Evolutionary conservation across 139 green algal genomes (phyloP), one percentile per base, ranked within the genome.

Genomic region (Mesostigma viride): DNA sequence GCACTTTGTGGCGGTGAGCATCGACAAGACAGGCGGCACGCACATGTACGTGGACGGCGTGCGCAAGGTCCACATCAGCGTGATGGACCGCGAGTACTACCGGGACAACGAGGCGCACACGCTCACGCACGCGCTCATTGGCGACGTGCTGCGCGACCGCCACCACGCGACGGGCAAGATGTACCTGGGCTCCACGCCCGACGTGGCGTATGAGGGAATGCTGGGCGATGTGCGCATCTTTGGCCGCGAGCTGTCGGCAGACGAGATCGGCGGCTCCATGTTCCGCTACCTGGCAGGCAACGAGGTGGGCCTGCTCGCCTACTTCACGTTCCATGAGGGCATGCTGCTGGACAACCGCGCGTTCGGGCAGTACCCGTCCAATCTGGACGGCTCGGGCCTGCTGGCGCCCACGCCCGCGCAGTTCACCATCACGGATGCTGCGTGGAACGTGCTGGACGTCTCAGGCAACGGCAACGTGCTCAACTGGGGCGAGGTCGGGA

Each of bases 1-100:
- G 68, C 68, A 75, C 36, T 68, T 63, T 40, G 65, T 35, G 36
- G 26, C 35, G 31, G 31, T 70, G 24, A 75, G 60, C n/a, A 63
- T 75, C 8, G 35, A 5, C 20, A 44, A 32, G 4, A 60, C 58
- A 59, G 64, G 64, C 28, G 11, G 22, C 27, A 30, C 70, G 45
- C 53, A 44, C 30, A 30, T 75, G 3, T 75, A 75, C 60, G n/a
- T 69, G 3, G 68, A 75, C 61, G 68, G 68, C 44, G 46, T 62
- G 24, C 51, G 62, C 35, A 35, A 47, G 27, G 24, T 33, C 2
- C 59, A 47, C 32, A 70, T 58, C 57, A 27, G 26, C 35, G 34
- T 31, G 4, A 11, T n/a, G n/a, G 24, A n/a, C 53, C 59, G 67
- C 14, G 36, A 63, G 24, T 67, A 58, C 32, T 30, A 67, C 46